These are phyloP conservation scores for Synchytrium microbalum DNA, from an alignment of 371 early-diverging fungal genomes.

Conservation along the genomic window DNA sequence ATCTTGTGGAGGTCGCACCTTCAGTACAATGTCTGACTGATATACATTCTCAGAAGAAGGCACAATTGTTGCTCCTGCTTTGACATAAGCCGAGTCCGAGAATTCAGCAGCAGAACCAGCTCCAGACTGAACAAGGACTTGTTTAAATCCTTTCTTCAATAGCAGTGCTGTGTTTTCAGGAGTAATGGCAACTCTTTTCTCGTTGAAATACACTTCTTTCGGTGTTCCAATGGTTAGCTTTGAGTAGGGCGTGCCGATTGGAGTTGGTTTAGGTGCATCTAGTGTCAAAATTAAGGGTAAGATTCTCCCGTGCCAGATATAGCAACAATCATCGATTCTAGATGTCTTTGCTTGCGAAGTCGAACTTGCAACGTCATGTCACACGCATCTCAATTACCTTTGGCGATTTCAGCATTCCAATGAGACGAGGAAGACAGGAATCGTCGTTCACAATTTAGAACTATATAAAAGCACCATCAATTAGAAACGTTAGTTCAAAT, in stretches of 20 bases:
- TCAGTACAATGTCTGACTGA: conserved; percentile 16
- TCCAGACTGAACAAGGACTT: conserved; percentile 13
- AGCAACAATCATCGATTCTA: too few species aligned
- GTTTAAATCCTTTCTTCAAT: conserved; percentile 21
- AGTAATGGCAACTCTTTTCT: conserved; percentile 23
- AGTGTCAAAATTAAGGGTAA: too few species aligned
- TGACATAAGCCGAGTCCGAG: conserved; percentile 18
- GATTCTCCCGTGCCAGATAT: too few species aligned
- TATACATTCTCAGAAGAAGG: conserved; percentile 4
- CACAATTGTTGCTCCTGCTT: conserved; percentile 21
- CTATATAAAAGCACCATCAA: too few species aligned
- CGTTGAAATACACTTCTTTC: conserved; percentile 13
- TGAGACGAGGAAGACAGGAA: too few species aligned
- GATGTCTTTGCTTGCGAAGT: too few species aligned
- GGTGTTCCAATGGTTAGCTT: conserved; percentile 17
- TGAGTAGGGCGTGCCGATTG: conserved; percentile 12
- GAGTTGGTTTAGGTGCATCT: too few species aligned
- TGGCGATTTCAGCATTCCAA: too few species aligned
- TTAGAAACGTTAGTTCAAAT: too few species aligned
- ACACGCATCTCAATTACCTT: too few species aligned
- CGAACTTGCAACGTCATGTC: too few species aligned
- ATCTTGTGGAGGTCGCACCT: conserved; percentile 15
- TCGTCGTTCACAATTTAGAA: too few species aligned
- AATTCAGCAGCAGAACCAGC: conserved; percentile 19
- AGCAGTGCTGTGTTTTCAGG: conserved; percentile 19